These are phyloP conservation scores for Talaromyces sp. DNA, from an alignment of 2,329 filamentous ascomycete genomes.

Conservation along the genomic window DNA sequence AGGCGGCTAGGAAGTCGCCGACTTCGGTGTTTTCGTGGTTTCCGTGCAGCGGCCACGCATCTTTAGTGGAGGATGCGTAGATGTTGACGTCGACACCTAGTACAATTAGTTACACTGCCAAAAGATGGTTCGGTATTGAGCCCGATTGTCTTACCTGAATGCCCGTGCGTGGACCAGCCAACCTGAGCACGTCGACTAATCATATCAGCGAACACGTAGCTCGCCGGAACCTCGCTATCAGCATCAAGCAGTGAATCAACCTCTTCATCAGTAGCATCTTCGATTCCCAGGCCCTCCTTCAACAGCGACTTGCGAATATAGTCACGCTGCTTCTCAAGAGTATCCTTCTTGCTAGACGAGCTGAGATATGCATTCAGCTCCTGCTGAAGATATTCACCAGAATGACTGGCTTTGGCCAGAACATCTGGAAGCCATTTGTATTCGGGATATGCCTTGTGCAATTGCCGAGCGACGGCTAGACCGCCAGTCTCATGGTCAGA, in stretches of 20 bases:
- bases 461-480: slow-evolving; percentile 72
- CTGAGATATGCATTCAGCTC: slow-evolving; percentile 61
- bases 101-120: slow-evolving; percentile 13
- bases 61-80: slow-evolving; percentile 70
- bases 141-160: slow-evolving; percentile 53
- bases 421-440: slow-evolving; percentile 79
- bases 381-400: slow-evolving; percentile 64
- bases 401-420: slow-evolving; percentile 74
- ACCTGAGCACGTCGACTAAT: slow-evolving; percentile 82
- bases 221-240: slow-evolving; percentile 51
- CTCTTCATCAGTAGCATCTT: slow-evolving; percentile 68
- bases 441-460: slow-evolving; percentile 59
- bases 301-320: slow-evolving; percentile 70
- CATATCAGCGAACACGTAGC: slow-evolving; percentile 73
- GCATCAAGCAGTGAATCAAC: slow-evolving; percentile 61
- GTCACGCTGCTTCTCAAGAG: slow-evolving; percentile 48
- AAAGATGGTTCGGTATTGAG: background rate
- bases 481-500: slow-evolving; percentile 97
- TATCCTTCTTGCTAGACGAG: slow-evolving; percentile 30
- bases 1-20: slow-evolving; percentile 73
- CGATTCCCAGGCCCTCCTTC: slow-evolving; percentile 68
- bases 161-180: slow-evolving; percentile 92
- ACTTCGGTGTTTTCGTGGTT: slow-evolving; percentile 96
- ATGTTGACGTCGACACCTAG: slow-evolving; percentile 90
- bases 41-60: slow-evolving; percentile 63